Evolutionary conservation across 208 protist species (phyloP).

Genomic region (Trypanosoma vivax): DNA sequence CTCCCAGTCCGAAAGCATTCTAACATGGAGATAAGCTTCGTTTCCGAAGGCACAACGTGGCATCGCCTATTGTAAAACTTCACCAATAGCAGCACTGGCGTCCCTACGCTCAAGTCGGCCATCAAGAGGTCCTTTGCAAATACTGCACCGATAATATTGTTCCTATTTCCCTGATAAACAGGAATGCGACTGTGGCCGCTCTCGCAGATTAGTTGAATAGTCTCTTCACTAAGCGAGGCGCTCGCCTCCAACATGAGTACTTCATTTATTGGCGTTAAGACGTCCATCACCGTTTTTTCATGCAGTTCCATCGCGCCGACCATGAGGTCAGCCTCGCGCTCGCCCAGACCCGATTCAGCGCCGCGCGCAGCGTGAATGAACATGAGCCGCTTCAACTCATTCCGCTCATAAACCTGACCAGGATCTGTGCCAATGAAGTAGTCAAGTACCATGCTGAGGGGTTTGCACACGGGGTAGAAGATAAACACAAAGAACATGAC

Average conservation of each 20-base stretch:
- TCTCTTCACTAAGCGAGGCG: slow-evolving; percentile 89
- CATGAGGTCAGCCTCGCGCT: slow-evolving; percentile 89
- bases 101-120: slow-evolving; percentile 91
- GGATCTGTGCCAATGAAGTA: slow-evolving; percentile 90
- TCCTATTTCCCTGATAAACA: slow-evolving; percentile 87
- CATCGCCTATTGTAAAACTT: slow-evolving; percentile 91
- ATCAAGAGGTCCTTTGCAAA: slow-evolving; percentile 94
- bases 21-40: slow-evolving; percentile 92
- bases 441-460: slow-evolving; percentile 90
- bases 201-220: slow-evolving; percentile 88
- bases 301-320: slow-evolving; percentile 93
- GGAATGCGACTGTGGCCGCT: slow-evolving; percentile 92
- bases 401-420: slow-evolving; percentile 93
- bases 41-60: slow-evolving; percentile 84
- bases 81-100: slow-evolving; percentile 88
- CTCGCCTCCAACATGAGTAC: slow-evolving; percentile 91
- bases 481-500: slow-evolving; percentile 92
- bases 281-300: slow-evolving; percentile 88
- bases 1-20: slow-evolving; percentile 92
- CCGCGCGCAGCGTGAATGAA: slow-evolving; percentile 89
- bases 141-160: slow-evolving; percentile 90
- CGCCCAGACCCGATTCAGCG: slow-evolving; percentile 76
- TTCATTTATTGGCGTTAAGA: slow-evolving; percentile 93
- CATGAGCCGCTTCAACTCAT: slow-evolving; percentile 95
- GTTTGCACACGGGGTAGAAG: slow-evolving; percentile 92